Percentiles rank a stretch among this genome's conserved stretches.
Conservation (phyloP, 1,139 yeast genomes). For the Suhomyces bokatorum region DNA sequence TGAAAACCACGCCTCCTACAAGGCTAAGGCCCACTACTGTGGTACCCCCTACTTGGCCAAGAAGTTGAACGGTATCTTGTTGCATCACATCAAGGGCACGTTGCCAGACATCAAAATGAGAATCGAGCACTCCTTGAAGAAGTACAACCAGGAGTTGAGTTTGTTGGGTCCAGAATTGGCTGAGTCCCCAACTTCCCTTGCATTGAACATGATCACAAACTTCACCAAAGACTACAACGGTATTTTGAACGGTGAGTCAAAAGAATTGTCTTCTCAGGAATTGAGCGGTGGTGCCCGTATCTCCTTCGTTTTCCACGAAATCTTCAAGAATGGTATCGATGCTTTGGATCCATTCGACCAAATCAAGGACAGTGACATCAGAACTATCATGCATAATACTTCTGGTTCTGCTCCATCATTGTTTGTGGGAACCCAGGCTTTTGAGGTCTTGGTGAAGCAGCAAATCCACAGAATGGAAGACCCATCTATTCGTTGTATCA, state of each 20-base stretch:
- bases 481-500: constrained; percentile 85
- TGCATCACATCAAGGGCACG: constrained; percentile 92
- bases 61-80: constrained; percentile 82
- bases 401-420: constrained; percentile 97
- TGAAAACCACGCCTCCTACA: constrained; percentile 72
- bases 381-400: constrained; percentile 96
- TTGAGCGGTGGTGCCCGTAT: constrained; percentile 98
- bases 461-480: constrained; percentile 95
- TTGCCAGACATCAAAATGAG: constrained; percentile 91
- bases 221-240: constrained; percentile 91
- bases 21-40: constrained; percentile 84
- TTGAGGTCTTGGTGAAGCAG: constrained; percentile 93
- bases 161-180: constrained; percentile 82
- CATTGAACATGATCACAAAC: constrained; percentile 87
- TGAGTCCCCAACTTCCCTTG: constrained; percentile 87
- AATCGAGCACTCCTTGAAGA: constrained; percentile 79
- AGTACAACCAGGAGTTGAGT: constrained; percentile 76
- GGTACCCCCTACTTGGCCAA: constrained; percentile 97
- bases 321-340: constrained; percentile 87
- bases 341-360: constrained; percentile 97
- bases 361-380: constrained; percentile 92
- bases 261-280: constrained; percentile 81
- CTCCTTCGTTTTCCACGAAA: constrained; percentile 95
- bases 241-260: constrained; percentile 90
- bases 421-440: constrained; percentile 96